These are phyloP conservation scores for Coelastrella sp. DNA, from an alignment of 139 green algal genomes.

Conservation along the genomic window DNA sequence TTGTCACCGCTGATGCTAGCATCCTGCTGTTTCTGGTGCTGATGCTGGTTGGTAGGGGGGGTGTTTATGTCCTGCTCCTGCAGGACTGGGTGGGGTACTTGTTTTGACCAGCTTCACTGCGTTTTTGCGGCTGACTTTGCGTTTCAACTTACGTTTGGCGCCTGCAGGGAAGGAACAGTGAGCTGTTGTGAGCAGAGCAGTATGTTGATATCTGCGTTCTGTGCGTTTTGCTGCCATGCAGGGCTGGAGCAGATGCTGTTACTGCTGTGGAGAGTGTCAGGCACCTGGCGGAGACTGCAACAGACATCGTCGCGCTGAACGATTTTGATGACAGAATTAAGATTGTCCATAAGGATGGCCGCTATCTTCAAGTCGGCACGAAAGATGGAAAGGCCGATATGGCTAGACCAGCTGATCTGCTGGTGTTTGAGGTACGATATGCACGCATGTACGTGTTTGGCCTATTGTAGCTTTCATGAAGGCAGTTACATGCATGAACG, in stretches of 20 bases:
- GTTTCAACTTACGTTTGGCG: no score
- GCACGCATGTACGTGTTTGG: background rate
- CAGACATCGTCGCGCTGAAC: background rate
- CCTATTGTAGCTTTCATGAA: no score
- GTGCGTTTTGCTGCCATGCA: constrained; percentile 6
- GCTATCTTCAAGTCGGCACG: background rate
- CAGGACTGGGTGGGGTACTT: background rate
- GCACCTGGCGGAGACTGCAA: constrained; percentile 38
- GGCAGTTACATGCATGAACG: no score
- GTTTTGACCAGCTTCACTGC: no score
- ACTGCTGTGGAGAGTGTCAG: constrained; percentile 42
- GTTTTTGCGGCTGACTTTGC: no score
- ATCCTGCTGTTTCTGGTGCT: background rate
- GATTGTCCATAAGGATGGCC: constrained; percentile 49
- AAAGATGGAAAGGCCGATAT: constrained; percentile 9
- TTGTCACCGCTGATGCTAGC: no score
- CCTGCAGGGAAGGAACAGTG: no score
- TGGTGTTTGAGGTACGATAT: constrained; percentile 75
- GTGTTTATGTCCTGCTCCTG: background rate
- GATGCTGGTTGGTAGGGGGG: no score
- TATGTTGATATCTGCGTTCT: no score
- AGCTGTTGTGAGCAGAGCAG: no score
- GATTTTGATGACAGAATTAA: background rate
- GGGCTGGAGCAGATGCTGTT: constrained; percentile 23
- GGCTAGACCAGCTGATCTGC: constrained; percentile 49